Percentiles rank a stretch among this genome's conserved stretches.
These are phyloP conservation scores for Clavulina sp. DNA, from an alignment of 768 basidiomycete species.

Conservation along the genomic window DNA sequence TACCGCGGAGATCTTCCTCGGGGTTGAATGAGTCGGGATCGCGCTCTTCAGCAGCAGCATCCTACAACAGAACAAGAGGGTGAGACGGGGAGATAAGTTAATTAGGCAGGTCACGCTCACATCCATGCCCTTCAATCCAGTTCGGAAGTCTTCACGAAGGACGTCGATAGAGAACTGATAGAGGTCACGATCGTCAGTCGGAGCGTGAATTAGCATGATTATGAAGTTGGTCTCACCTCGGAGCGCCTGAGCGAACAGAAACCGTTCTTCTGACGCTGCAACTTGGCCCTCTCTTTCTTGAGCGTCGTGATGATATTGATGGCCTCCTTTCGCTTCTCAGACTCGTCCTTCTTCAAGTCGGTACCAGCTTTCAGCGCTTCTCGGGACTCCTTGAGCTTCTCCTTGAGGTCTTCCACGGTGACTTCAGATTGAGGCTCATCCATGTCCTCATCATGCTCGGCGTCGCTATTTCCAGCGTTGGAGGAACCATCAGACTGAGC, in stretches of 20 bases:
- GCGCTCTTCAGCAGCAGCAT: slow-evolving; percentile 37
- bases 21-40: slow-evolving; percentile 44
- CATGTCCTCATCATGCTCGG: slow-evolving; percentile 12
- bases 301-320: slow-evolving; percentile 20
- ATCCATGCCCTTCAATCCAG: slow-evolving; percentile 41
- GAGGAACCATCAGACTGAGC: slow-evolving; percentile 15
- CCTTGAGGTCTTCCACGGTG: slow-evolving; percentile 29
- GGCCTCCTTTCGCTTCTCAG: slow-evolving; percentile 12
- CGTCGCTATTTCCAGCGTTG: slow-evolving; percentile 12
- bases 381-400: slow-evolving; percentile 28
- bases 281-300: slow-evolving; percentile 24
- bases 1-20: slow-evolving; percentile 30
- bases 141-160: slow-evolving; percentile 41
- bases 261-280: slow-evolving; percentile 35
- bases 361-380: slow-evolving; percentile 17
- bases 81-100: neutral
- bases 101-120: slow-evolving; percentile 18
- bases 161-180: slow-evolving; percentile 38
- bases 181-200: neutral
- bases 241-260: slow-evolving; percentile 43
- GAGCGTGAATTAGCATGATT: no score
- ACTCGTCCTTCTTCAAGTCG: no score
- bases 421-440: no score
- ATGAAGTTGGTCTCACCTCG: slow-evolving; percentile 23
- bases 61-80: slow-evolving; percentile 17